Evolutionary conservation across 306 rosid species (phyloP), one percentile per base, ranked within the genome.

Genomic region (Prosopis cineraria): DNA sequence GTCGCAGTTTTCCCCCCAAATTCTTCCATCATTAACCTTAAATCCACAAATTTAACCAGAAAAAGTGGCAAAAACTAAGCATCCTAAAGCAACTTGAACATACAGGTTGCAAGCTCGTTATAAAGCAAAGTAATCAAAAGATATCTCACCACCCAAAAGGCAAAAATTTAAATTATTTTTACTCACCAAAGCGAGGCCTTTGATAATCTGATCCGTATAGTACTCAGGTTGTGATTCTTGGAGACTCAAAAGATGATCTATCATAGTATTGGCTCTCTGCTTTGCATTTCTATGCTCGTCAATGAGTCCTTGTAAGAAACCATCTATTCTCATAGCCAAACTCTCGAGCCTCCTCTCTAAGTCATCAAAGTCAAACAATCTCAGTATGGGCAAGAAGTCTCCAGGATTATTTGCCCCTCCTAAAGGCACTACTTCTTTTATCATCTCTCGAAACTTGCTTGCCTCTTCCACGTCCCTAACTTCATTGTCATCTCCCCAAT

Each of bases 371-470:
- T 83, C 83, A 63, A 87, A 36, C 86, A 85, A 89, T 20, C 83
- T 75, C 11, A 89, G 3, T 0, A 89, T 1, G 0, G 87, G 80
- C 22, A 89, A 3, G 73, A 89, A 89, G 34, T 89, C 89, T 1
- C 71, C 68, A 2, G 77, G 77, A 34, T 89, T 81, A 10, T 68
- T 68, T 1, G 83, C 78, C 20, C 84, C 93, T 9, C 67, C 84
- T 2, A 58, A 0, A 10, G 9, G 0, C 9, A 30, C 17, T 3
- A 60, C 0, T 70, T 87, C 77, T 3, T 34, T 73, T 22, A 80
- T 39, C 1, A 85, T 48, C 70, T 76, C 81, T 17, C 82, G 78
- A 13, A 87, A 85, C 22, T 52, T 9, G 50, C 27, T 63, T 0
- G 85, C 90, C 30, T 83, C 85, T 31, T 80, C 48, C 3, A 79